phyloP scores from a whole-genome alignment of 2,329 filamentous ascomycete genomes.

The Monilinia laxa region DNA sequence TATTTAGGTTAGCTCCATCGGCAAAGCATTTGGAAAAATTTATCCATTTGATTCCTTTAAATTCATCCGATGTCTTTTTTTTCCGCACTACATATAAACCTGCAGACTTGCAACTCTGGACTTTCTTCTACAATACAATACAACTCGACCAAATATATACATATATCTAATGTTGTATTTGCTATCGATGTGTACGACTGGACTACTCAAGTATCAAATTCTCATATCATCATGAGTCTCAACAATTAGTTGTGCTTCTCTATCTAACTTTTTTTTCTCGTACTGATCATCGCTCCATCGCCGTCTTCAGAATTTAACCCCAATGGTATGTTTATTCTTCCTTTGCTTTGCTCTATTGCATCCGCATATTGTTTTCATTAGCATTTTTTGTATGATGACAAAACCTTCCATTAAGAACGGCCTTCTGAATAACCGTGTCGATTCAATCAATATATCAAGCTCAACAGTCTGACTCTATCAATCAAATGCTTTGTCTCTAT shows the following conservation, averaged over 20 bases:
- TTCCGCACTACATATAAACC: too few species aligned
- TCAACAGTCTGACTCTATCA: constrained; percentile 58
- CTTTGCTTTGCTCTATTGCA: constrained; percentile 13
- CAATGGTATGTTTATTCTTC: constrained; percentile 10
- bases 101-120: too few species aligned
- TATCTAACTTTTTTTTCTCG: not conserved
- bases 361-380: constrained; percentile 15
- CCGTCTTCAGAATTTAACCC: not conserved
- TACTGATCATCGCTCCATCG: not conserved
- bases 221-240: not conserved
- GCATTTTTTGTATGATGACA: constrained; percentile 52
- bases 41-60: constrained; percentile 10
- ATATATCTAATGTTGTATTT: too few species aligned
- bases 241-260: not conserved
- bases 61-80: not conserved
- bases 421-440: constrained; percentile 63
- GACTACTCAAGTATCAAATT: not conserved
- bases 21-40: constrained; percentile 17
- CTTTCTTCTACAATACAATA: too few species aligned
- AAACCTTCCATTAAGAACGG: constrained; percentile 59
- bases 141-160: too few species aligned
- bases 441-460: constrained; percentile 57
- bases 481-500: constrained; percentile 3
- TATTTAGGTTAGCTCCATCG: constrained; percentile 3
- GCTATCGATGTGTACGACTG: not conserved